Percentiles rank a stretch among this genome's conserved stretches.
Evolutionary conservation across 768 basidiomycete species (phyloP).

Genomic region (Hortiboletus flavorubellus): DNA sequence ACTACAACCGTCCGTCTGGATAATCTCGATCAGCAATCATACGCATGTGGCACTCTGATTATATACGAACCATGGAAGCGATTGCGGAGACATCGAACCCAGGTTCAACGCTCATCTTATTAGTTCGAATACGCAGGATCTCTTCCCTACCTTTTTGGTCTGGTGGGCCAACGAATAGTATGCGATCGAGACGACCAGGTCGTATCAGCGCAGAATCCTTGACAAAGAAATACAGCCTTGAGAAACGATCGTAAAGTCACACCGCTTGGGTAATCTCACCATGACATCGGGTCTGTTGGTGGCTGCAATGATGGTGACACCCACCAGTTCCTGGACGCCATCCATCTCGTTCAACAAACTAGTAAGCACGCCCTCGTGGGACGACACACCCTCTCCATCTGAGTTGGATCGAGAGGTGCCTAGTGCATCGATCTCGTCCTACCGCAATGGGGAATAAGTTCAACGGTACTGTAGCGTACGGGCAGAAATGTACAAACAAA

Average conservation of each 20-base stretch:
- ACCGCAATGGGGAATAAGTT: not conserved
- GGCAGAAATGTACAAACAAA: conserved; percentile 56
- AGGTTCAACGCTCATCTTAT: conserved; percentile 76
- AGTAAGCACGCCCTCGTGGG: conserved; percentile 88
- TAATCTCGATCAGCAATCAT: conserved; percentile 4
- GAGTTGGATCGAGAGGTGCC: conserved; percentile 68
- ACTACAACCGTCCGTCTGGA: conserved; percentile 90
- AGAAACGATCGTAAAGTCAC: not conserved
- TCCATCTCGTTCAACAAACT: conserved; percentile 98
- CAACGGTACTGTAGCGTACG: not conserved
- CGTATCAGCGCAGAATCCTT: conserved; percentile 95
- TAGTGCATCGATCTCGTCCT: conserved; percentile 98
- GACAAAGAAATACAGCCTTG: not conserved
- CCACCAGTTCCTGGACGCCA: conserved; percentile 90
- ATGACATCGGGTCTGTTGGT: conserved; percentile 96
- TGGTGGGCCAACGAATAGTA: conserved; percentile 92
- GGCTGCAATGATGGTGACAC: conserved; percentile 94
- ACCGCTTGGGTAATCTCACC: conserved; percentile 41
- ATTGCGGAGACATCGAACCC: conserved; percentile 64
- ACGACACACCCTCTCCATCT: conserved; percentile 49
- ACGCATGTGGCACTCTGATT: not conserved
- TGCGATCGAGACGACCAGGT: conserved; percentile 90
- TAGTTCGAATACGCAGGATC: conserved; percentile 76
- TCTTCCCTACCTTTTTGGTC: conserved; percentile 76
- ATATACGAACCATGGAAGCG: conserved; percentile 55